Conservation (phyloP, 257 asterid species). For the Petunia secreta region DNA sequence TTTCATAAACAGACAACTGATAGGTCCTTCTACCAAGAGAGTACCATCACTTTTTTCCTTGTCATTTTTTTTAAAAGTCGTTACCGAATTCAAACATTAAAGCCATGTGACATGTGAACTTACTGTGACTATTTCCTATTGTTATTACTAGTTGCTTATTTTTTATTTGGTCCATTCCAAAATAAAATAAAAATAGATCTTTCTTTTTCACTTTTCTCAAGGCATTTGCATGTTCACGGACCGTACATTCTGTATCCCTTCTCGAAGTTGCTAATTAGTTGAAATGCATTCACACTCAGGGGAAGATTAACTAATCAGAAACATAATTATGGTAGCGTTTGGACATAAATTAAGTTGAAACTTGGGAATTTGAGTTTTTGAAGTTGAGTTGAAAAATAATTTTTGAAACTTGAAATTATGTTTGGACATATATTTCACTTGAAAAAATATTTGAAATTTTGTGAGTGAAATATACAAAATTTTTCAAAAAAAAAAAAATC, state of each 20-base stretch:
- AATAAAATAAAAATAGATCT: not conserved
- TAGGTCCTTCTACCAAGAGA: not conserved
- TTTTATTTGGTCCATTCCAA: not conserved
- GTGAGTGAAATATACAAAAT: too few species aligned
- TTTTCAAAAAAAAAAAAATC: too few species aligned
- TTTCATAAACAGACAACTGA: not conserved
- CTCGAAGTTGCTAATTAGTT: not conserved
- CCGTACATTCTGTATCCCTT: constrained; percentile 18
- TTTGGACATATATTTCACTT: too few species aligned
- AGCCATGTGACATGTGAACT: constrained; percentile 24
- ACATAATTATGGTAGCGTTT: not conserved
- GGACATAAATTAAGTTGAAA: too few species aligned
- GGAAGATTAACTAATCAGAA: not conserved
- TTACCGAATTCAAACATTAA: not conserved
- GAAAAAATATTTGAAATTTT: too few species aligned
- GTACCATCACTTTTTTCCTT: not conserved
- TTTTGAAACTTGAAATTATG: too few species aligned
- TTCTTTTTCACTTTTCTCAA: constrained; percentile 10
- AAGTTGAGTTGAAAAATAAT: too few species aligned
- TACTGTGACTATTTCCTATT: not conserved
- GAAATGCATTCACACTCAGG: not conserved
- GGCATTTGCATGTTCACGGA: constrained; percentile 1
- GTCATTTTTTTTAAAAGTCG: not conserved
- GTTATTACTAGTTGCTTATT: not conserved
- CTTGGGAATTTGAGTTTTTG: too few species aligned